phyloP scores from a whole-genome alignment of 2,329 filamentous ascomycete genomes.

The Ceratocystis ficicola region DNA sequence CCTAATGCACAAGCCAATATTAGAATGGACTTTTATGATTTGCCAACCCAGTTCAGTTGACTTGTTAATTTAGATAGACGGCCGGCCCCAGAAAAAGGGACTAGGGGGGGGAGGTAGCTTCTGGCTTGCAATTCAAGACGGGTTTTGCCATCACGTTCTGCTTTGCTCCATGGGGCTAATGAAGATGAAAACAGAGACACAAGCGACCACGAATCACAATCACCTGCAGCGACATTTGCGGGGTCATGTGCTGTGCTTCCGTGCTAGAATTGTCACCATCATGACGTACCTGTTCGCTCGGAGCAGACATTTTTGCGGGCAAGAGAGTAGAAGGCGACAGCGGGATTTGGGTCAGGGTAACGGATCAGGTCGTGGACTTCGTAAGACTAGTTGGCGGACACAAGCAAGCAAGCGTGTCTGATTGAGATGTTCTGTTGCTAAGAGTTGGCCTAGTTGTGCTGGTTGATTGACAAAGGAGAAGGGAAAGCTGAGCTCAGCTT shows the following conservation, averaged over 20 bases:
- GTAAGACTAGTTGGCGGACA: background rate
- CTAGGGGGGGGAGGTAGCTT: background rate
- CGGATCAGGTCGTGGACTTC: background rate
- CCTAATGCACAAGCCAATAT: constrained; percentile 27
- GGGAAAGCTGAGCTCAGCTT: background rate
- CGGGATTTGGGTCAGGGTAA: background rate
- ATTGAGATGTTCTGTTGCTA: background rate
- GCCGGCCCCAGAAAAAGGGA: background rate
- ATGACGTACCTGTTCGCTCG: constrained; percentile 33
- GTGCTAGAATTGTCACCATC: constrained; percentile 25
- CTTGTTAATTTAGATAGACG: background rate
- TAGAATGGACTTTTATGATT: background rate
- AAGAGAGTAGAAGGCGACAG: background rate
- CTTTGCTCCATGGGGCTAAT: no score
- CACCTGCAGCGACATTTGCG: background rate
- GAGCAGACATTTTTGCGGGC: constrained; percentile 33
- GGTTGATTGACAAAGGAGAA: background rate
- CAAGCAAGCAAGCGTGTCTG: background rate
- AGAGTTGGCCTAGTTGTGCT: background rate
- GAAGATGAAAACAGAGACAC: background rate
- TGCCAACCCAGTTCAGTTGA: background rate
- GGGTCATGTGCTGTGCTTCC: background rate
- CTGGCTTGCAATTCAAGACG: background rate
- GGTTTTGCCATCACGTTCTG: background rate
- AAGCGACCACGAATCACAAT: background rate